A percentile compares a stretch with the other conserved stretches of the same genome.
Evolutionary conservation across 768 basidiomycete species (phyloP).

Genomic region (Boletus speciosus): DNA sequence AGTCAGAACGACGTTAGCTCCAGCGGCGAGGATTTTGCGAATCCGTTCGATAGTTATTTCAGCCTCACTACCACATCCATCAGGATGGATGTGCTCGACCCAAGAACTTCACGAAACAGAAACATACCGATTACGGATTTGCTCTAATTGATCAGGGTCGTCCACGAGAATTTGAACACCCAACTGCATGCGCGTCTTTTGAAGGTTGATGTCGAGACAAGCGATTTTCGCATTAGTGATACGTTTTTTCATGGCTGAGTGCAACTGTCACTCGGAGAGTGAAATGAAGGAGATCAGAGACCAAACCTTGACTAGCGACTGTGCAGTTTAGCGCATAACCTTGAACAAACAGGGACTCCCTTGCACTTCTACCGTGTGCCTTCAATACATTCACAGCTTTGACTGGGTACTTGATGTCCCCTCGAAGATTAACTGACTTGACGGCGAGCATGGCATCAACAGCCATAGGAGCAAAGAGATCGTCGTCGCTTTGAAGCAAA

Average conservation of each 20-base stretch:
- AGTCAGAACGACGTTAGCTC: slow-evolving; percentile 95
- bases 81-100: slow-evolving; percentile 4
- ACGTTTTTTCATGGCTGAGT: slow-evolving; percentile 92
- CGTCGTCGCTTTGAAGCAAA: slow-evolving; percentile 71
- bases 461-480: slow-evolving; percentile 97
- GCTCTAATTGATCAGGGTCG: slow-evolving; percentile 93
- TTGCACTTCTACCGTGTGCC: slow-evolving; percentile 92
- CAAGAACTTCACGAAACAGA: slow-evolving; percentile 16
- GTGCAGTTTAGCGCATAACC: slow-evolving; percentile 99
- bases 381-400: slow-evolving; percentile 99
- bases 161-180: slow-evolving; percentile 97
- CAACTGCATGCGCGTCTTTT: slow-evolving; percentile 95
- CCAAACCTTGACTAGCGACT: slow-evolving; percentile 93
- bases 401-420: slow-evolving; percentile 97
- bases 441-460: slow-evolving; percentile 99
- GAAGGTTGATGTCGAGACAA: slow-evolving; percentile 96
- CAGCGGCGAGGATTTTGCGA: slow-evolving; percentile 91
- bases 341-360: slow-evolving; percentile 91
- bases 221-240: slow-evolving; percentile 94
- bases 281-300: background rate
- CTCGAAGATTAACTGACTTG: slow-evolving; percentile 87
- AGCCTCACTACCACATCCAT: slow-evolving; percentile 63
- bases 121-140: slow-evolving; percentile 84
- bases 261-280: slow-evolving; percentile 1
- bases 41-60: slow-evolving; percentile 96